Evolutionary conservation across 2,329 filamentous ascomycete genomes (phyloP), one percentile per base, ranked within the genome.

Genomic region (Escovopsis weberi): DNA sequence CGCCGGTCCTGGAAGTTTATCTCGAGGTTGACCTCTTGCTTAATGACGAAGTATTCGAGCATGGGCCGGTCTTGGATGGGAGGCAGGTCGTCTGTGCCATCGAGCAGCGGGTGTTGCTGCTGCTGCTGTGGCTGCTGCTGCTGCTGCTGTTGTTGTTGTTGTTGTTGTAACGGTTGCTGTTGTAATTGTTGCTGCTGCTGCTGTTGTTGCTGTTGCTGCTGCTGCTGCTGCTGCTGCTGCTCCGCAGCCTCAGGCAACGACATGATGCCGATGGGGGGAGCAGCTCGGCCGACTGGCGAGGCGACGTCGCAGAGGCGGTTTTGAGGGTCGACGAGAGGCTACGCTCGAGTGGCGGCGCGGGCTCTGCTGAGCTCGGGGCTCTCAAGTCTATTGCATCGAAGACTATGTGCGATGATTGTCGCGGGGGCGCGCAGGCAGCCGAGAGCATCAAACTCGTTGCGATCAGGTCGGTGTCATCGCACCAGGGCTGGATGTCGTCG

Each of bases 11-110:
- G 72, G 59, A 98, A 93, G 64, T 94, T 84, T 57, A 98, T 70
- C 54, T 96, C 88, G 46, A 98, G 70, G 53, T 87, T 81, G 40
- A 98, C 80, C 59, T 85, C 84, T 64, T 96, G 89, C 63, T 87
- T 82, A 43, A 85, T 72, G 45, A 96, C 66, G 35, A 72, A 66
- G 43, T 64, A 68, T 26, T 65, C 61, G 12, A 62, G 59, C 3
- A 65, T 51, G 4, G 59, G 56, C 8, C 49, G 46, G 46, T 67
- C 63, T 40, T 61, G 49, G 30, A 59, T 50, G 6, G 59, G 58
- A 9, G 55, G 53, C 6, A 61, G 44, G 37, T 54, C 56, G 41
- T 61, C 59, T 18, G 58, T 53, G 28, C 54, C 46, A 32, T 57
- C 54, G 19, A 58, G 48, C 38, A 61, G 51, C 35, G 57, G 52